Conservation (phyloP, 805 yeast genomes). For the Ogataea chonburiensis region DNA sequence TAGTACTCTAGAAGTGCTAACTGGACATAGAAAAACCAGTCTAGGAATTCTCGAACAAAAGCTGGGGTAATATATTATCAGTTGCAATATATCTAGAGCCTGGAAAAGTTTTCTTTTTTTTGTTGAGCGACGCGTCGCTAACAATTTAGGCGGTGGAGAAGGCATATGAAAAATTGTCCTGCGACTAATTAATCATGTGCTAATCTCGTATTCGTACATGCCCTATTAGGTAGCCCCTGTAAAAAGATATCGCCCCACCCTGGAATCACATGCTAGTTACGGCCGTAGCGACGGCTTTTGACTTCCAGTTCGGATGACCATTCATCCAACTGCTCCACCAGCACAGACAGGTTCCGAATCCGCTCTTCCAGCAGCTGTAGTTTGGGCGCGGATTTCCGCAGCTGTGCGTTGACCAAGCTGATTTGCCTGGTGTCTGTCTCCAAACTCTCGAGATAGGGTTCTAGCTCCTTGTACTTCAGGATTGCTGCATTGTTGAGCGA, state of each 20-base stretch:
- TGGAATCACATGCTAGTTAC: slow-evolving; percentile 7
- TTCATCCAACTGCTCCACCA: slow-evolving; percentile 58
- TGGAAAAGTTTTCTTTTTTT: slow-evolving; percentile 15
- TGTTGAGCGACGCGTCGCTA: slow-evolving; percentile 15
- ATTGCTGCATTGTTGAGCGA: slow-evolving; percentile 60
- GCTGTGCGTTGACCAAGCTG: slow-evolving; percentile 8
- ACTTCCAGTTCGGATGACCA: slow-evolving; percentile 58
- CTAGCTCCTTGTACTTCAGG: slow-evolving; percentile 48
- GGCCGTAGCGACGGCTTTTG: slow-evolving; percentile 31
- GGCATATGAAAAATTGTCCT: slow-evolving; percentile 6
- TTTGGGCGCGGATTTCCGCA: slow-evolving; percentile 12
- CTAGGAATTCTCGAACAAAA: not conserved
- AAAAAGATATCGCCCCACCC: too few relatives aligned
- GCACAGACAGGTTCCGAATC: slow-evolving; percentile 41
- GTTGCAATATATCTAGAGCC: slow-evolving; percentile 3
- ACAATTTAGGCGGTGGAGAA: slow-evolving; percentile 6
- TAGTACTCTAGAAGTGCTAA: too few relatives aligned
- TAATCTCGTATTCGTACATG: not conserved
- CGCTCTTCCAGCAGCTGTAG: slow-evolving; percentile 34
- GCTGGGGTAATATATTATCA: slow-evolving; percentile 11
- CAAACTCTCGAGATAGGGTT: slow-evolving; percentile 36
- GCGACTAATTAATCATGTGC: not conserved
- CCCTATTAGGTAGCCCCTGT: not conserved
- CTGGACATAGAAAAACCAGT: too few relatives aligned
- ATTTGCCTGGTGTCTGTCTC: slow-evolving; percentile 18